Conservation (phyloP, 768 basidiomycete species). For the Termitomyces sp. region DNA sequence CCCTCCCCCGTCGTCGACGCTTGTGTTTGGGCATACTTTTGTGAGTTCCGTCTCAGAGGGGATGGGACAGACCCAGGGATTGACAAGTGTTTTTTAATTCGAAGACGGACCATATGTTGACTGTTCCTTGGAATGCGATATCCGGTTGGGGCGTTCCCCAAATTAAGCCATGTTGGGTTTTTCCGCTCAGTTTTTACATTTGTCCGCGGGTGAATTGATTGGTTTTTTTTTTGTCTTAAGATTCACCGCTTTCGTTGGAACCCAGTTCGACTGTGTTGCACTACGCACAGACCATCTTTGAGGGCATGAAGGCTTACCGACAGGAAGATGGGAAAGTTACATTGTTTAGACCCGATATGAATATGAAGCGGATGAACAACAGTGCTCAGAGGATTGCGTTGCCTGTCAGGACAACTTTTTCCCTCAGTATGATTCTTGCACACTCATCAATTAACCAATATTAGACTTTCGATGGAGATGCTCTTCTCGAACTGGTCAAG, state of each 20-base stretch:
- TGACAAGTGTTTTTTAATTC: neutral
- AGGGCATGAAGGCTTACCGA: constrained; percentile 93
- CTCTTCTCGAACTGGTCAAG: constrained; percentile 76
- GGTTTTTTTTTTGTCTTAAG: constrained; percentile 26
- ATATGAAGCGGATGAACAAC: constrained; percentile 93
- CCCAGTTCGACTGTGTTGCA: constrained; percentile 83
- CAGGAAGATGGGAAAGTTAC: constrained; percentile 66
- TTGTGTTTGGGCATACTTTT: constrained; percentile 85
- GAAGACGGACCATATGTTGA: constrained; percentile 86
- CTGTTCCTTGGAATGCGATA: constrained; percentile 62
- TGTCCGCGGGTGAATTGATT: no score
- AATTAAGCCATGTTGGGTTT: constrained; percentile 73
- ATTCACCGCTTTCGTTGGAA: constrained; percentile 68
- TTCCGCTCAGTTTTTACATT: neutral
- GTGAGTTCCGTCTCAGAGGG: constrained; percentile 32
- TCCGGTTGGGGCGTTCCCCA: constrained; percentile 80
- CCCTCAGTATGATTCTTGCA: neutral
- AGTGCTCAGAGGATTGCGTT: constrained; percentile 75
- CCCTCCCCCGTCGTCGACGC: constrained; percentile 56
- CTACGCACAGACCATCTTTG: constrained; percentile 89
- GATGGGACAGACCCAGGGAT: constrained; percentile 2
- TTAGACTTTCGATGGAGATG: constrained; percentile 74
- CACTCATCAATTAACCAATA: neutral
- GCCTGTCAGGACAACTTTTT: constrained; percentile 42
- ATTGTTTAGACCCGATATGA: constrained; percentile 93